Base-by-base conservation (phyloP, 2,329 filamentous ascomycete species). In the Metarhizium robertsii region DNA sequence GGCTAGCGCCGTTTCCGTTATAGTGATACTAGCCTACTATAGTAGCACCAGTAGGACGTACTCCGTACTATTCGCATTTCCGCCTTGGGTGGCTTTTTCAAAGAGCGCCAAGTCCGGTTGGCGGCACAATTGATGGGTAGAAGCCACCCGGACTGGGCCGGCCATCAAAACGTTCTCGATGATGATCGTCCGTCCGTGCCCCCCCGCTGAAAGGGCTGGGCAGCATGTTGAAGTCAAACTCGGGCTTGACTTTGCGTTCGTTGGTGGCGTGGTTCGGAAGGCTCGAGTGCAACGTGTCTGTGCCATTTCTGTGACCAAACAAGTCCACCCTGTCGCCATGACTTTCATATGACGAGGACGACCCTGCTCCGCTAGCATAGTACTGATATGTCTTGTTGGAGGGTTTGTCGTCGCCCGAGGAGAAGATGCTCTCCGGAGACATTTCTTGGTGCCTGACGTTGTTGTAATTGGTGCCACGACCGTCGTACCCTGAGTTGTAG, bases 331-430 rank as follows among this genome's bases (percentile, higher is more conserved):
- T 66, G 50, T 80, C 75, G 32, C 71, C 66, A 3, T 73, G 69
- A 20, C 67, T 67, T 50, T 81, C 78, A 60, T 80, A 81, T 50
- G 61, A 79, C 80, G 53, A 81, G 73, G 2, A 77, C 61, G 0
- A 48, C 45, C 20, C 45, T 45, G 16, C 42, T 29, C 45, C 45
- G 70, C 69, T 0, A 78, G 76, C 11, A 59, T 77, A 83, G 61
- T 83, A 83, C 55, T 80, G 75, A 55, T 80, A 75, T 0, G 73
- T 75, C 58, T 80, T 81, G 14, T 72, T 65, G 13, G 68, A 72
- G 2, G 71, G 65, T 64, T 81, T 80, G 20, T 74, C 72, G 11
- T 82, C 77, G 18, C 81, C 77, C 1, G 75, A 58, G 7, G 77
- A 71, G 40, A 84, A 76, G 54, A 79, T 73, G 1, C 77, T 69